Evolutionary conservation across 441 rosid genomes (phyloP), one percentile per base, ranked within the genome.

Genomic region (Manihot esculenta): DNA sequence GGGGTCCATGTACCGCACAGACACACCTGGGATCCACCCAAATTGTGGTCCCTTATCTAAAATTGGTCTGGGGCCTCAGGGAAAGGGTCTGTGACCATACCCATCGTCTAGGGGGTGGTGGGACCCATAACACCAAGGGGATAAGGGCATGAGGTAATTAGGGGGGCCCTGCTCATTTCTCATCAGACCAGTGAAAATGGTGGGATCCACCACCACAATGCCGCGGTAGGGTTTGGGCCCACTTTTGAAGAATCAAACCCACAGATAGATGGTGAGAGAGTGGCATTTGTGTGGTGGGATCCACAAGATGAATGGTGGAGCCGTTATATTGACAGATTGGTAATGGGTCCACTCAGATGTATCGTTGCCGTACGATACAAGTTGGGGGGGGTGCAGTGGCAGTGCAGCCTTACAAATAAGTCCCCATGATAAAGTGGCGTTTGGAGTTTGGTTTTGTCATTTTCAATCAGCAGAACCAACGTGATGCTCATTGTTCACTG

Each of bases 191-290:
- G 44, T 45, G 78, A 57, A 62, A 48, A 74, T 74, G 82, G 79
- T 51, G 78, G 73, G 77, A 10, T 26, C 81, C 78, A 76, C 84
- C 77, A 69, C 56, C 47, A 60, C 83, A 63, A 50, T 47, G 10
- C 26, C 45, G 47, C 51, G 12, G 48, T 20, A 38, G 30, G 75
- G 14, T 10, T 4, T 41, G 70, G 68, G 14, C 66, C 73, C 48
- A 47, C 68, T 17, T 53, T 57, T 21, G 75, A 70, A 66, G 76
- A 75, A 68, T 75, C 74, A 50, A 24, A 45, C 10, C 51, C 13
- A 14, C 38, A 27, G 21, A 8, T 0, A 24, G n/a, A 33, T 5
- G 9, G 10, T 48, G 51, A 48, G 51, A 48, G n/a, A 13, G 18
- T 6, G n/a, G 33, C 20, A 0, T 14, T 38, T 3, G 5, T 3